Evolutionary conservation across 495 filamentous ascomycete genomes (phyloP).

Genomic region (Parathielavia hyrcaniae): DNA sequence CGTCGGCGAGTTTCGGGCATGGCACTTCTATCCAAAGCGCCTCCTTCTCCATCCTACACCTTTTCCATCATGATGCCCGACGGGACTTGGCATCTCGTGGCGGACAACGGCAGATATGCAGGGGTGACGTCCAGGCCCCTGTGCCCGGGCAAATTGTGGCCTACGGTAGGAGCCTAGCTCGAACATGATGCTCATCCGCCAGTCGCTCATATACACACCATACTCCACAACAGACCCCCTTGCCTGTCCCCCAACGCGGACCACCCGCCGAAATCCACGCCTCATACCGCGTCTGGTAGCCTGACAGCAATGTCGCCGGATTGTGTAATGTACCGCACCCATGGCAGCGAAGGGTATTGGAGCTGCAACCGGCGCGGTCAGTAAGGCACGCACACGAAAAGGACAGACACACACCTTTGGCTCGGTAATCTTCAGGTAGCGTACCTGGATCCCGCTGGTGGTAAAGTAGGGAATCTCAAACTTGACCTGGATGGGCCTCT

Average conservation of each 20-base stretch:
- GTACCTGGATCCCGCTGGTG: conserved; percentile 94
- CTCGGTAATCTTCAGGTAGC: conserved; percentile 98
- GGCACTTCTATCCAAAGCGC: no score
- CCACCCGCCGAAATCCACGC: background rate
- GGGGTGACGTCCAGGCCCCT: background rate
- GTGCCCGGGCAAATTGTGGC: conserved; percentile 4
- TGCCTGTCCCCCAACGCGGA: background rate
- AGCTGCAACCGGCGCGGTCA: conserved; percentile 49
- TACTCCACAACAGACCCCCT: background rate
- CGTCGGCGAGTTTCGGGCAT: no score
- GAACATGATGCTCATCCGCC: no score
- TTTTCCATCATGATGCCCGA: no score
- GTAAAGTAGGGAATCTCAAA: conserved; percentile 99
- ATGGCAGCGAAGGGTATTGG: conserved; percentile 97
- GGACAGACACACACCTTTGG: conserved; percentile 69
- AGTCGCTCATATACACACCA: conserved; percentile 10
- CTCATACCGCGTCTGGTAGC: conserved; percentile 76
- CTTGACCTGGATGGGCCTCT: conserved; percentile 95
- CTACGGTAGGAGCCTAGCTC: background rate
- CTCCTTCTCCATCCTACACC: no score
- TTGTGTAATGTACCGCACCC: conserved; percentile 98
- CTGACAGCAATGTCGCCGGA: conserved; percentile 92
- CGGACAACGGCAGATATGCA: no score
- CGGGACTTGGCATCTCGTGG: no score
- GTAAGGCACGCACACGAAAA: background rate